These are phyloP conservation scores for Phlebopus sp. DNA, from an alignment of 1,284 basidiomycete species.

Conservation along the genomic window DNA sequence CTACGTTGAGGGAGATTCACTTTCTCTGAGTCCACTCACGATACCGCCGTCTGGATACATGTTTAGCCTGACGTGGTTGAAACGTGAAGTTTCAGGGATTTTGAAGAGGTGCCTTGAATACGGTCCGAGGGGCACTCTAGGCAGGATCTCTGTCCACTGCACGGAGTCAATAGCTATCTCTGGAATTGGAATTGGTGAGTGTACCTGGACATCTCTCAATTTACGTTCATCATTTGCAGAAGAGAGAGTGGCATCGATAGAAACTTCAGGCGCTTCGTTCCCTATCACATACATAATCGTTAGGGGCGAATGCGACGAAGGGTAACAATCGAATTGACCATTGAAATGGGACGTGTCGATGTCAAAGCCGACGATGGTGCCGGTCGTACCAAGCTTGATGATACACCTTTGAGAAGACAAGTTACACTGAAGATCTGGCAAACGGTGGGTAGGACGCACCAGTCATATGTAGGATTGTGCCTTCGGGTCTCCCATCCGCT, in stretches of 20 bases:
- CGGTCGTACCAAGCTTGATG: conserved; percentile 82
- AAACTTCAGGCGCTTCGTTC: conserved; percentile 87
- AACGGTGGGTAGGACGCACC: conserved; percentile 49
- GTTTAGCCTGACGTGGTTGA: conserved; percentile 87
- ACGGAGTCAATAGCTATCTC: not conserved
- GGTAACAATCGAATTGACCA: conserved; percentile 44
- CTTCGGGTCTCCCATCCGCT: conserved; percentile 94
- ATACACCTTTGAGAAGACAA: conserved; percentile 64
- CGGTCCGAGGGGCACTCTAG: conserved; percentile 75
- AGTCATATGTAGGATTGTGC: conserved; percentile 88
- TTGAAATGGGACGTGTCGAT: conserved; percentile 96
- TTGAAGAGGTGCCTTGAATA: conserved; percentile 85
- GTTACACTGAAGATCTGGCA: not conserved
- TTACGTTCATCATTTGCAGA: conserved; percentile 43
- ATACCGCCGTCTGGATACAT: conserved; percentile 98
- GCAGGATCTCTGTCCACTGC: conserved; percentile 83
- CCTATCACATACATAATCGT: conserved; percentile 39
- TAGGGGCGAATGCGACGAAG: not conserved
- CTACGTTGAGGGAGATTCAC: conserved; percentile 7
- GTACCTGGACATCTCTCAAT: conserved; percentile 52
- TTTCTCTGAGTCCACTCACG: conserved; percentile 46
- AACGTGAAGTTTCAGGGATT: conserved; percentile 50
- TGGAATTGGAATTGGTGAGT: conserved; percentile 16
- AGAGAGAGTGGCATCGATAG: conserved; percentile 64
- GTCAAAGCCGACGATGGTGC: conserved; percentile 84